phyloP scores from a whole-genome alignment of 2,329 filamentous ascomycete species.

The Hypoxylon sp. region DNA sequence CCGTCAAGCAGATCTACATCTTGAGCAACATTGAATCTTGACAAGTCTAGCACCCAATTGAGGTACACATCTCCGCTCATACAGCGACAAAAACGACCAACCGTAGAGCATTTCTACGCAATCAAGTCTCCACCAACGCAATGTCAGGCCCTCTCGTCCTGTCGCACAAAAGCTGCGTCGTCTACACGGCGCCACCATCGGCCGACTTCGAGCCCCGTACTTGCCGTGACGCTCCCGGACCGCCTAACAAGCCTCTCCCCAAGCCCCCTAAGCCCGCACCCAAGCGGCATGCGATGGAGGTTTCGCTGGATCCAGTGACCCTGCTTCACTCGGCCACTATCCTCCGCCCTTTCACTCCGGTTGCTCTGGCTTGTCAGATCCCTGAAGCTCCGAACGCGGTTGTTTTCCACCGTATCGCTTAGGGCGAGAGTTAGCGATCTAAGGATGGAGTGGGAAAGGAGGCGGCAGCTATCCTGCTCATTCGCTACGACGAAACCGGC shows the following conservation, averaged over 20 bases:
- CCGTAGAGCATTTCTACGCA: not conserved
- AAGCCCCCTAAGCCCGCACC: slow-evolving; percentile 13
- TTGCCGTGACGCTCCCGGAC: slow-evolving; percentile 19
- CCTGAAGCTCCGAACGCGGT: slow-evolving; percentile 6
- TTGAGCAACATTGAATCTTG: not conserved
- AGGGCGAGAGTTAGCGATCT: not conserved
- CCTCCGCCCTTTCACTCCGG: slow-evolving; percentile 5
- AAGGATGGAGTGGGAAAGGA: not conserved
- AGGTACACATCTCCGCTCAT: not conserved
- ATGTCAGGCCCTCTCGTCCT: slow-evolving; percentile 14
- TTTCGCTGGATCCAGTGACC: not conserved
- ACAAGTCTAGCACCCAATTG: not conserved
- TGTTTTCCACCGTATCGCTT: slow-evolving; percentile 14
- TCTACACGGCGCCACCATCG: slow-evolving; percentile 23
- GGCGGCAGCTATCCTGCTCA: not conserved
- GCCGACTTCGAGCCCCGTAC: not conserved
- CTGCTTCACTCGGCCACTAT: slow-evolving; percentile 16
- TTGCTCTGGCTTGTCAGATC: not conserved
- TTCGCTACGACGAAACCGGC: not conserved
- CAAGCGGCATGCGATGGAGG: not conserved
- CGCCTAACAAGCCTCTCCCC: slow-evolving; percentile 23
- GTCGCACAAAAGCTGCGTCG: slow-evolving; percentile 21
- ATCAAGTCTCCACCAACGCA: not conserved
- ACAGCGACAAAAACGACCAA: not conserved
- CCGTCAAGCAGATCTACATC: not conserved